Evolutionary conservation across 352 stramenopile genomes (phyloP), one percentile per base, ranked within the genome.

Genomic region (Blastocystis sp.): DNA sequence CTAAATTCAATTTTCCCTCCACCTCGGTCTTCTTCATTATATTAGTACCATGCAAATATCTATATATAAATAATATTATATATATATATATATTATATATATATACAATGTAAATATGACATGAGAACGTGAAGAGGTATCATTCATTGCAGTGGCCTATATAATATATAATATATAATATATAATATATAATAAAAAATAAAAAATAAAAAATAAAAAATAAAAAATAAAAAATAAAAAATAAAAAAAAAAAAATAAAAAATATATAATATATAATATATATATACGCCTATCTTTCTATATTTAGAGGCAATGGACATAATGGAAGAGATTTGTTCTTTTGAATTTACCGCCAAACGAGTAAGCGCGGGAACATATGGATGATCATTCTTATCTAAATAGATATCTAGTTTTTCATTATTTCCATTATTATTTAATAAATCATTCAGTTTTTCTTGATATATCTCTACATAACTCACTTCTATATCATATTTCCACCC

Each of bases 381-480:
- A 52, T 54, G 65, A 9, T 57, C 52, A 21, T 62, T 57, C 9
- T 32, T 55, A 64, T 80, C 71, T 24, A 76, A 65, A 57, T 84
- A 86, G 67, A 89, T 84, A 28, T 74, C 66, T 19, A 86, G 70
- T 62, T 83, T 84, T 13, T 52, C 45, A 18, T 55, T 48, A 23
- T 68, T 27, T 18, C 10, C 18, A 3, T 5, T 2, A 34, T 56
- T 71, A 28, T 72, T 76, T 2, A 76, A 78, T 44, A 99, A 70
- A 70, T 99, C 91, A 25, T 84, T 83, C 28, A 99, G 84, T n/a
- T 84, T 85, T 67, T 99, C 92, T 73, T 97, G 96, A 77, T 99
- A 99, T 45, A 99, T 98, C 76, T 99, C 92, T 64, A 95, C 82
- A 67, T 95, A 98, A n/a, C 81, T 93, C 35, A 93, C 90, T 55